Conservation (phyloP, 192 early-diverging fungal species). For the Coemansia sp. region DNA sequence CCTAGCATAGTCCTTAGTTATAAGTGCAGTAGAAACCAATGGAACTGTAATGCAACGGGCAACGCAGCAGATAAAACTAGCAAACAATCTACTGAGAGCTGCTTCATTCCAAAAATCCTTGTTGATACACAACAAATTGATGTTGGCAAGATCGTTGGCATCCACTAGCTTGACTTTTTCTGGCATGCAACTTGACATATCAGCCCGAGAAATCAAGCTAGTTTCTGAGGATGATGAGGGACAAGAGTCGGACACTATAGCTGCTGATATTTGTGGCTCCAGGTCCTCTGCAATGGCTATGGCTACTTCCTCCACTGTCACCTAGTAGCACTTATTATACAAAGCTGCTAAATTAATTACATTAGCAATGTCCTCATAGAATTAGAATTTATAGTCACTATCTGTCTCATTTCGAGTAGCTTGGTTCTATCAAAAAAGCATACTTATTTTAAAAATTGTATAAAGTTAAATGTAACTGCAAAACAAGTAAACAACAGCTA, state of each 20-base stretch:
- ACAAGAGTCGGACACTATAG: neutral
- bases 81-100: neutral
- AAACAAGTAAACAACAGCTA: too few relatives aligned
- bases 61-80: neutral
- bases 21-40: neutral
- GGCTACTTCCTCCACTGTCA: neutral
- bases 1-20: neutral
- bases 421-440: neutral
- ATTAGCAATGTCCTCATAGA: neutral
- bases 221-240: neutral
- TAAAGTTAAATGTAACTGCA: too few relatives aligned
- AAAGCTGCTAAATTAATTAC: neutral
- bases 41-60: neutral
- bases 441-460: neutral
- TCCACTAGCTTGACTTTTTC: neutral
- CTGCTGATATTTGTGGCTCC: neutral
- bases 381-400: neutral
- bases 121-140: neutral
- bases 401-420: neutral
- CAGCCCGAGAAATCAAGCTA: neutral
- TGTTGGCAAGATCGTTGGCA: neutral
- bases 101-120: neutral
- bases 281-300: neutral
- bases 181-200: neutral
- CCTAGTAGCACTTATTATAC: neutral